phyloP scores from a whole-genome alignment of 202 grass and related monocot genomes.

The Hordeum pubiflorum region DNA sequence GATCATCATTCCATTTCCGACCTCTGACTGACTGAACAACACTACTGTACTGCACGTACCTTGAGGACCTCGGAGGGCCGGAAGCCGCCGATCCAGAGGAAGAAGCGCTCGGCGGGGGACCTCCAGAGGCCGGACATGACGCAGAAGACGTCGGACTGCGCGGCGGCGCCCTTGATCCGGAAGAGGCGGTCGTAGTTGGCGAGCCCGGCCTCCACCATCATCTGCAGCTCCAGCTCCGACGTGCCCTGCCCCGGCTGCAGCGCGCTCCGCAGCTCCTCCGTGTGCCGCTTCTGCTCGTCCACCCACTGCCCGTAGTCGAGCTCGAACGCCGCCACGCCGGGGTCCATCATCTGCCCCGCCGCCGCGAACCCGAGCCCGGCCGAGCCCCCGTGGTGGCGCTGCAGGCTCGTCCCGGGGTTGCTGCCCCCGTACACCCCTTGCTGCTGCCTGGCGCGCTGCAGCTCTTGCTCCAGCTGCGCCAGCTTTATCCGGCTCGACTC shows the following conservation, averaged over 20 bases:
- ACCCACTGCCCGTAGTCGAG: conserved; percentile 83
- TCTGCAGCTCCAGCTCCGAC: conserved; percentile 54
- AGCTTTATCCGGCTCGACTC: conserved; percentile 85
- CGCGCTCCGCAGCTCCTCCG: conserved; percentile 44
- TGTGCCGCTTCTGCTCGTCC: conserved; percentile 65
- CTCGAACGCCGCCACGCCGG: conserved; percentile 68
- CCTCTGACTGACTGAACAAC: too few species aligned
- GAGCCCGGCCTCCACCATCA: conserved; percentile 64
- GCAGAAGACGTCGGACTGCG: conserved; percentile 70
- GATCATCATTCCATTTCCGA: too few species aligned
- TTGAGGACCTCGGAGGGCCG: conserved; percentile 94
- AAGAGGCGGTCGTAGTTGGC: conserved; percentile 67
- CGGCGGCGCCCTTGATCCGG: conserved; percentile 60
- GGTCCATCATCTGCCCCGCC: conserved; percentile 19
- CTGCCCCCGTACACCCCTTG: conserved; percentile 27
- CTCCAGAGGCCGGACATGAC: conserved; percentile 84
- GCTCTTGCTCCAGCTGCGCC: conserved; percentile 74
- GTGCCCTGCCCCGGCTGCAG: conserved; percentile 47
- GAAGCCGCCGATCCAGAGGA: conserved; percentile 97
- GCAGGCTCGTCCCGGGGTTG: not conserved
- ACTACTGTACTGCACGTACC: not conserved
- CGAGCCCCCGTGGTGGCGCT: not conserved
- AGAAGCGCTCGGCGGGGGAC: conserved; percentile 81
- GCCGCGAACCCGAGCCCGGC: not conserved
- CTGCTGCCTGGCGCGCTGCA: conserved; percentile 59